Base-by-base conservation (phyloP, 306 rosid species). In the Fragaria nilgerrensis region DNA sequence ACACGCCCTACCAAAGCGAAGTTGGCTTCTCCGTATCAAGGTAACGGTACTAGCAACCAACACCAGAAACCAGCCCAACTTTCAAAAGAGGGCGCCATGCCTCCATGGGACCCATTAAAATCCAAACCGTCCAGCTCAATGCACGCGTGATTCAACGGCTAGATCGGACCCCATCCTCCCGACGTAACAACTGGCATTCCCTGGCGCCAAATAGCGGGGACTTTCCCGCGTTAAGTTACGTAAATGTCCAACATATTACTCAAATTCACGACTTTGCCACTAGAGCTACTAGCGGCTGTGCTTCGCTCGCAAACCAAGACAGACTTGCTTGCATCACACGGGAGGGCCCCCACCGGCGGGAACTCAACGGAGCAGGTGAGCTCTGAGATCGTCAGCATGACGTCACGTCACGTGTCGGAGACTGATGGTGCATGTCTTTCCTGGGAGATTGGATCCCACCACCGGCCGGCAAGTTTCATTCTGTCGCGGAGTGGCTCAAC, bases 251-350 rank as follows among this genome's bases (percentile, higher is more conserved):
- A 0, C 0, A 1, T 5, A 4, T 50, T 44, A 5, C 2, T 0
- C 5, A 36, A 50, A 81, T 75, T 66, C 29, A 79, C 84, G 70
- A 50, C 2, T 70, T 7, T 79, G 76, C 84, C 86, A 79, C 70
- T 17, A 0, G 0, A 4, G 15, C 13, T 4, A 50, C 6, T 15
- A 23, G 50, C 5, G 81, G 77, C 80, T 27, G 13, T 50, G 61
- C 36, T 7, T 34, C 44, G 66, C 73, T 32, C 37, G 25, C 50
- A 17, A 12, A 50, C 15, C 29, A 9, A 45, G 1, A 5, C 32
- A 2, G 11, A 16, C 11, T 17, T 7, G 68, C 44, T 15, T 63
- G 68, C 41, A 14, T 62, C 37, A 11, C 68, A 7, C 4, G 9
- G 41, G 16, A 9, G 43, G 67, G 34, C 14, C 3, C 67, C 44